Percentiles rank a stretch among this genome's conserved stretches.
These are phyloP conservation scores for Stagonosporopsis cucurbitacearum DNA, from an alignment of 2,329 filamentous ascomycete genomes.

Conservation along the genomic window DNA sequence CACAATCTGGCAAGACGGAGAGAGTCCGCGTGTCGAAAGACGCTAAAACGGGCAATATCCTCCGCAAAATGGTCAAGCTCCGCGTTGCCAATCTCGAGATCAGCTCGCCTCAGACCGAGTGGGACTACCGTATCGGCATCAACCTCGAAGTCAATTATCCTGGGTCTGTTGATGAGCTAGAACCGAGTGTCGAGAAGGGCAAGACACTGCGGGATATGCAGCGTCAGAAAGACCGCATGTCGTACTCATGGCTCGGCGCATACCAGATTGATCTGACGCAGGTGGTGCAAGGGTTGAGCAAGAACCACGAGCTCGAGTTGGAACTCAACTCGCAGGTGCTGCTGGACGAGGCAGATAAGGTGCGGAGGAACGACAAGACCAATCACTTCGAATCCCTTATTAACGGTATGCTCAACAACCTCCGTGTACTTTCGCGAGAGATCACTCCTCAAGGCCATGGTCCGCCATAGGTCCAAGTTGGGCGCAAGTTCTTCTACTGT, in stretches of 20 bases:
- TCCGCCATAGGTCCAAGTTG: conserved; percentile 4
- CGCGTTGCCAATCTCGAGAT: conserved; percentile 89
- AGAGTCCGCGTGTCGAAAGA: conserved; percentile 70
- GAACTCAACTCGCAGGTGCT: conserved; percentile 72
- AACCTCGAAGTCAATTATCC: conserved; percentile 89
- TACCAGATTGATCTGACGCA: conserved; percentile 95
- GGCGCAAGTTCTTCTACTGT: conserved; percentile 19
- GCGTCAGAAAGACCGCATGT: conserved; percentile 87
- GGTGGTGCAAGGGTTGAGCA: conserved; percentile 67
- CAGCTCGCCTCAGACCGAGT: conserved; percentile 74
- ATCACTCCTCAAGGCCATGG: conserved; percentile 31
- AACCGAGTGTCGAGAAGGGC: conserved; percentile 51
- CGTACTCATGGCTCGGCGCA: conserved; percentile 78
- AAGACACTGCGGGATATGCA: conserved; percentile 55
- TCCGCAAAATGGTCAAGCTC: conserved; percentile 89
- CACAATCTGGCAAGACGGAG: conserved; percentile 22
- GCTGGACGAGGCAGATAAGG: conserved; percentile 68
- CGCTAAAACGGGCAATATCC: conserved; percentile 70
- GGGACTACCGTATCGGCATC: conserved; percentile 93
- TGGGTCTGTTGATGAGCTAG: conserved; percentile 65
- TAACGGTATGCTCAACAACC: conserved; percentile 76
- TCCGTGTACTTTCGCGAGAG: conserved; percentile 46
- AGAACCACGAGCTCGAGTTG: conserved; percentile 82
- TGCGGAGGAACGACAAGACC: conserved; percentile 56
- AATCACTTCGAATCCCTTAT: conserved; percentile 66